Conservation (phyloP, 495 filamentous ascomycete genomes). For the Lasiosphaeriaceae sp. region DNA sequence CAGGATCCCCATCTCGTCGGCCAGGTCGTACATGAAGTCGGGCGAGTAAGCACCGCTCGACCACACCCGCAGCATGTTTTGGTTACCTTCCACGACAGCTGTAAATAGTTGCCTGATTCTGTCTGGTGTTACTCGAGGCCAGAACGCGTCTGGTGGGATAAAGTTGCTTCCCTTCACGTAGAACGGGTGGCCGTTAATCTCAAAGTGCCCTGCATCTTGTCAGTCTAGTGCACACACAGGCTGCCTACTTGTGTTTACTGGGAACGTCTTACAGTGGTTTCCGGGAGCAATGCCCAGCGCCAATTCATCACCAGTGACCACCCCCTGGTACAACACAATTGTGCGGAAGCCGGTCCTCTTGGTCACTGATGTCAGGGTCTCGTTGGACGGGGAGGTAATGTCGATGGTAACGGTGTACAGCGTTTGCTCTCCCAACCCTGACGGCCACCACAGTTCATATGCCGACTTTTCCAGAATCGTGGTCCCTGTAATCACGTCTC, state of each 20-base stretch:
- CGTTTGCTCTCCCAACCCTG: conserved; percentile 54
- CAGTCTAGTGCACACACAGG: conserved; percentile 42
- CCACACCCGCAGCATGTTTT: conserved; percentile 72
- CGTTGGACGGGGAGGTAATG: conserved; percentile 34
- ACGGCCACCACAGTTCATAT: conserved; percentile 64
- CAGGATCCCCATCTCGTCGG: conserved; percentile 61
- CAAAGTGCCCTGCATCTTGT: conserved; percentile 47
- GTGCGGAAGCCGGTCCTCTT: conserved; percentile 65
- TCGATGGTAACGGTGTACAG: conserved; percentile 57
- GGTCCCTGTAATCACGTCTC: conserved; percentile 50
- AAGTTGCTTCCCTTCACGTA: conserved; percentile 66
- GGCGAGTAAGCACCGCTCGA: conserved; percentile 59
- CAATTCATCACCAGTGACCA: conserved; percentile 55
- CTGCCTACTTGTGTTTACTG: conserved; percentile 44
- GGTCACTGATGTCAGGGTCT: conserved; percentile 43
- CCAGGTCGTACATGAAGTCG: conserved; percentile 66
- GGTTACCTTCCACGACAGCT: conserved; percentile 54
- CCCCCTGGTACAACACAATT: conserved; percentile 59
- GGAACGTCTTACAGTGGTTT: background rate
- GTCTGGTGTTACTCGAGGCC: conserved; percentile 56
- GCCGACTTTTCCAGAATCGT: conserved; percentile 38
- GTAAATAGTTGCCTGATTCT: conserved; percentile 54
- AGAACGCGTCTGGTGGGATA: conserved; percentile 65
- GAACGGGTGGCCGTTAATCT: conserved; percentile 64
- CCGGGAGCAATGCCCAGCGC: conserved; percentile 48